Conservation (phyloP, 1,284 basidiomycete species). For the Cystobasidium slooffiae region DNA sequence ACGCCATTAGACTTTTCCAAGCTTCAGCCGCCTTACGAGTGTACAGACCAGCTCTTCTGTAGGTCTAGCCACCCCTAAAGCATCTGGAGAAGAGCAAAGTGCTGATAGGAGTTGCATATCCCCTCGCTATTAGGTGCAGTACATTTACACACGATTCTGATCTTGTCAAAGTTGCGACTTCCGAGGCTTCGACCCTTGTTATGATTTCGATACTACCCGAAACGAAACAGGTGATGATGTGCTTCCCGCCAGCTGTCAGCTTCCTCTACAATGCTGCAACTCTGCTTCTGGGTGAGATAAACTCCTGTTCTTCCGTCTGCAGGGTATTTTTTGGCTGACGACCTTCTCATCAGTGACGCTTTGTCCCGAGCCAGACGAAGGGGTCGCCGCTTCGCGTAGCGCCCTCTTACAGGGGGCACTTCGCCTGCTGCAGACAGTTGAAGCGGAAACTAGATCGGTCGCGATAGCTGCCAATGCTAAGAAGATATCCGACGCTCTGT, state of each 20-base stretch:
- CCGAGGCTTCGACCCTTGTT: background rate
- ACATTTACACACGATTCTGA: background rate
- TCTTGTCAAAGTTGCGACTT: background rate
- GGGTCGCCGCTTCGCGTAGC: background rate
- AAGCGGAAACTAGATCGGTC: background rate
- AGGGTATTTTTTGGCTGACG: background rate
- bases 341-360: conserved; percentile 5
- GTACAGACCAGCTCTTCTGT: background rate
- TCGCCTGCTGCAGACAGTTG: background rate
- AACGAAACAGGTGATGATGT: background rate
- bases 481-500: background rate
- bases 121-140: background rate
- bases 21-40: conserved; percentile 6
- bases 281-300: background rate
- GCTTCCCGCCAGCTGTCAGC: conserved; percentile 5
- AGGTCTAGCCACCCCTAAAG: background rate
- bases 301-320: background rate
- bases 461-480: conserved; percentile 4
- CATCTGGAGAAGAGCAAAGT: background rate
- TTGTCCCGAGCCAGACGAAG: background rate
- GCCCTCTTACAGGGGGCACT: background rate
- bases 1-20: background rate
- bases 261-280: conserved; percentile 7
- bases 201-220: background rate
- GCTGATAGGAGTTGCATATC: too few species aligned